Base-by-base conservation (phyloP, 2,329 filamentous ascomycete genomes). In the Paracamarosporium sp. region DNA sequence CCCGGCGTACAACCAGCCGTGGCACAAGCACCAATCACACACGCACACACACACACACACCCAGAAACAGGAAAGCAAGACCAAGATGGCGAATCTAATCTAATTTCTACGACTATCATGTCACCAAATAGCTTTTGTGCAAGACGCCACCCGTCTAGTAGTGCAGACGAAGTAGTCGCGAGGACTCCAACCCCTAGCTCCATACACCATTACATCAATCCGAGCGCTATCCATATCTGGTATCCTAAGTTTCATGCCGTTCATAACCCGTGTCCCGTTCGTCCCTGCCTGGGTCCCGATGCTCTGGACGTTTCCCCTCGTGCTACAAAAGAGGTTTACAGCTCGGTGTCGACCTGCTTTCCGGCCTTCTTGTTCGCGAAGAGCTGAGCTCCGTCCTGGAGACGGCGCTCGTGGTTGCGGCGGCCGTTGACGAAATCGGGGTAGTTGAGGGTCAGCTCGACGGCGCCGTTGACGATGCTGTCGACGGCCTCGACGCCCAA, bases 361-460 rank as follows among this genome's bases (percentile, higher is more conserved):
- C 65, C 65, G 47, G 64, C 62, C 56, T 67, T 68, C 60, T 68
- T 82, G 77, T 84, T 81, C 8, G 66, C 60, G 71, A 87, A 87
- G 56, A 80, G 72, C 76, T 88, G 86, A 47, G 84, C 84, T 65
- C 86, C 86, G 54, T 89, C 87, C 47, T 83, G 81, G 60, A 89
- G 78, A 61, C 87, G 81, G 60, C 87, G 80, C 81, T 89, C 87
- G 55, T 75, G 81, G 83, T 92, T 92, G 76, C 84, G 80, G 70
- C 90, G 87, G 55, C 79, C 79, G 82, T 97, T 97, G 83, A 97
- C 93, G 75, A 97, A 96, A 81, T 97, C 93, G 59, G 93, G 93
- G 84, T 97, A 95, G 86, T 97, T 97, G 76, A 97, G 87, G 30
- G 93, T 97, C 73, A 97, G 82, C 85, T 97, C 93, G 44, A 93